Evolutionary conservation across 257 asterid species (phyloP).

Genomic region (Nicotiana obtusifolia): DNA sequence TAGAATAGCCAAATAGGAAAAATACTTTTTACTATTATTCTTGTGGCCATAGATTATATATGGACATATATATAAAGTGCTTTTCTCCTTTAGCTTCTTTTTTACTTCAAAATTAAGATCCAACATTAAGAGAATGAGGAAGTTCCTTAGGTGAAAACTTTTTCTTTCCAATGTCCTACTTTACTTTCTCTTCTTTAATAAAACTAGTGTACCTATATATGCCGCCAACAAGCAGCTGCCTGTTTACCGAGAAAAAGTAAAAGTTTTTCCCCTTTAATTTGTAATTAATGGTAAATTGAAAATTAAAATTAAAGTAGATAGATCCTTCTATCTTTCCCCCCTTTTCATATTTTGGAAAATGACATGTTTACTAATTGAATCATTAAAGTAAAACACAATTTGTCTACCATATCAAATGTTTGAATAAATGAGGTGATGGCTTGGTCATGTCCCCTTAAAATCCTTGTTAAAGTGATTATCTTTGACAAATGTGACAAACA

Average conservation of each 20-base stretch:
- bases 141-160: background rate
- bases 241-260: background rate
- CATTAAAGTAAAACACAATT: background rate
- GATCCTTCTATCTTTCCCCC: background rate
- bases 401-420: background rate
- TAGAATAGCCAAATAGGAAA: background rate
- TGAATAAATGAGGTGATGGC: background rate
- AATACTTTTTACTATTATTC: background rate
- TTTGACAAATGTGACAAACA: background rate
- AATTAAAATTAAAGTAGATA: background rate
- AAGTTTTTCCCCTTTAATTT: background rate
- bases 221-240: background rate
- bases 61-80: background rate
- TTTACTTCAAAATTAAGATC: background rate
- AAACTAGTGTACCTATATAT: background rate
- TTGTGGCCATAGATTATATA: background rate
- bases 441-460: background rate
- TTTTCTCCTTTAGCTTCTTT: background rate
- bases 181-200: background rate
- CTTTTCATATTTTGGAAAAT: background rate
- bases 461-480: background rate
- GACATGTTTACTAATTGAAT: background rate
- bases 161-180: background rate
- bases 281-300: background rate
- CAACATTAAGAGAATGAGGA: background rate